Conservation (phyloP, 2,329 filamentous ascomycete genomes). For the Colletotrichum gloeosporioides region DNA sequence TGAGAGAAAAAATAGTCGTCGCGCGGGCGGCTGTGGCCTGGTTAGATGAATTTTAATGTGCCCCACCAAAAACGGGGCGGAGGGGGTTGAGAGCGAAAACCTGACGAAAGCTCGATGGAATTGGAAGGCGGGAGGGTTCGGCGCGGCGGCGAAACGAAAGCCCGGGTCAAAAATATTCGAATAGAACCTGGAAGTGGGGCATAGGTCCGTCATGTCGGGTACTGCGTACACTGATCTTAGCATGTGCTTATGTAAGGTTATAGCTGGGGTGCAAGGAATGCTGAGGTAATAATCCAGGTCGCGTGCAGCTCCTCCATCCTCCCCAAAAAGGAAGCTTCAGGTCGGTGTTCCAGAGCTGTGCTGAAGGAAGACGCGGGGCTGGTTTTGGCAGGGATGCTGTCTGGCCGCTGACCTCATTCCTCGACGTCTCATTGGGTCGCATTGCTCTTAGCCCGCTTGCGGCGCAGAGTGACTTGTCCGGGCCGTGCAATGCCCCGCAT, state of each 20-base stretch:
- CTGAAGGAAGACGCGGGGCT: conserved; percentile 10
- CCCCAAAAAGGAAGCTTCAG: neutral
- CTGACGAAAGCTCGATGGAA: neutral
- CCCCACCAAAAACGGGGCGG: conserved; percentile 13
- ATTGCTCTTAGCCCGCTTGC: conserved; percentile 7
- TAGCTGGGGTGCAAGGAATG: neutral
- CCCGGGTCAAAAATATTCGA: neutral
- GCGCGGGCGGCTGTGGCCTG: conserved; percentile 11
- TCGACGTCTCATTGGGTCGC: conserved; percentile 7
- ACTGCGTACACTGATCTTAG: too few relatives aligned
- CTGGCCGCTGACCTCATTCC: conserved; percentile 16
- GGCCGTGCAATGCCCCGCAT: neutral
- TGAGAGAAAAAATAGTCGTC: conserved; percentile 24
- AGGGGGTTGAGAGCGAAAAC: neutral
- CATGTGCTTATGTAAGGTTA: neutral
- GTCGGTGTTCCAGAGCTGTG: neutral
- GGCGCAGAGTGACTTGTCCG: conserved; percentile 10
- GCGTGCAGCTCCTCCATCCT: neutral
- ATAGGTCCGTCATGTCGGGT: neutral
- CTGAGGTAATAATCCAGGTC: neutral
- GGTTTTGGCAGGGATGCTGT: neutral
- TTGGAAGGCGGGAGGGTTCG: neutral
- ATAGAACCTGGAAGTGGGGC: neutral
- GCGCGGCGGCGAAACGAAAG: conserved; percentile 6
- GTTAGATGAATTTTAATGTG: conserved; percentile 24